Evolutionary conservation across 441 rosid species (phyloP), one percentile per base, ranked within the genome.

Genomic region (Manihot esculenta): DNA sequence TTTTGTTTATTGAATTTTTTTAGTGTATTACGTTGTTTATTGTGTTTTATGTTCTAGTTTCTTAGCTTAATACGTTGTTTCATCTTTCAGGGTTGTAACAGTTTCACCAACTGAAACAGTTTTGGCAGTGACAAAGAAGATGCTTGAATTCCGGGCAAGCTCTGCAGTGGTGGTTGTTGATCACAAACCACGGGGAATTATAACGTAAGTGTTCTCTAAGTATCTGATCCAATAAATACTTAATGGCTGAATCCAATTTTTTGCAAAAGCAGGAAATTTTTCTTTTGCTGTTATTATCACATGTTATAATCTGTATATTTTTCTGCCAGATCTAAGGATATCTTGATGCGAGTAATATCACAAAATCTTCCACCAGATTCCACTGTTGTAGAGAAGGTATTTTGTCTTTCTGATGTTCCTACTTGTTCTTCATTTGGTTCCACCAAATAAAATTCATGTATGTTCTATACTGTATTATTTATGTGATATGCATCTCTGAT

Each of bases 281-380:
- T 60, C 11, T 62, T 62, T 44, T 51, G 3, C 14, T 38, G 18
- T 45, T 65, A 45, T 30, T 47, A 6, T 57, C 61, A 13, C n/a
- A 47, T 53, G 57, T 56, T 44, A 41, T 65, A 75, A 68, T 56
- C 24, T 76, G 59, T 76, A 14, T 23, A 74, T 79, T 75, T 53
- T 71, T 62, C 64, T 68, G 27, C 51, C 87, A 93, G 99, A 65
- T 93, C 99, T 51, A 95, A 90, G 83, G 99, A 95, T 78, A 90
- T 95, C 74, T 82, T 95, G 84, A 93, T 93, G 99, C 86, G 98
- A 66, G 97, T 95, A 70, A 84, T 88, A 53, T 83, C 96, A 61
- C 95, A 93, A 79, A 85, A 85, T 83, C 89, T 89, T 53, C 73
- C 95, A 57, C 84, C 95, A 9, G 86, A 85, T 68, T 83, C 92